Evolutionary conservation across 768 basidiomycete genomes (phyloP).

Genomic region (Lentinula aciculospora): DNA sequence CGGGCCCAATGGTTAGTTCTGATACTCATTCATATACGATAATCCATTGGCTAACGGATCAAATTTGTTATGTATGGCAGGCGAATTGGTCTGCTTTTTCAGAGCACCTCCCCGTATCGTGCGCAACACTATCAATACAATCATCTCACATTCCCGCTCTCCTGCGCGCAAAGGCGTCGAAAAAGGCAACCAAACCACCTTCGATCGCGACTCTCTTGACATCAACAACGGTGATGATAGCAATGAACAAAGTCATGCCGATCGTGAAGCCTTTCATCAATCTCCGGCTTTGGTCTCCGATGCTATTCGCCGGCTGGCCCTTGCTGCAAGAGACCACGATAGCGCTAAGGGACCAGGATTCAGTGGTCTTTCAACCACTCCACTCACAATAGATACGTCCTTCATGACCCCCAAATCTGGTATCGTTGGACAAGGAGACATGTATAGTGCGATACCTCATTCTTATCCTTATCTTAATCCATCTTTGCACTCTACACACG

Average conservation of each 20-base stretch:
- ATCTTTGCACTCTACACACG: neutral
- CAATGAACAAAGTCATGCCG: constrained; percentile 1
- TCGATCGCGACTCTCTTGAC: constrained; percentile 19
- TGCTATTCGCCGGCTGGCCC: constrained; percentile 58
- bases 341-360: neutral
- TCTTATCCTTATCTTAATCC: constrained; percentile 12
- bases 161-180: constrained; percentile 23
- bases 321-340: constrained; percentile 54
- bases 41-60: too few relatives aligned
- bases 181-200: constrained; percentile 3
- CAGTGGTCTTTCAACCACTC: neutral
- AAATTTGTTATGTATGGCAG: constrained; percentile 32
- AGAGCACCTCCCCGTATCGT: constrained; percentile 69
- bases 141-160: constrained; percentile 30
- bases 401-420: neutral
- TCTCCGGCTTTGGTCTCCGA: constrained; percentile 70
- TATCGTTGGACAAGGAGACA: constrained; percentile 17
- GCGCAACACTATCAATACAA: constrained; percentile 45
- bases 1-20: constrained; percentile 72
- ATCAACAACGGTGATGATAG: constrained; percentile 4
- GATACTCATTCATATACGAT: too few relatives aligned
- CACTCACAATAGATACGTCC: neutral
- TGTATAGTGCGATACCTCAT: constrained; percentile 17
- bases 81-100: constrained; percentile 85
- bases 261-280: constrained; percentile 36